phyloP scores from a whole-genome alignment of 2,329 filamentous ascomycete genomes.

The Ophiocordyceps australis region DNA sequence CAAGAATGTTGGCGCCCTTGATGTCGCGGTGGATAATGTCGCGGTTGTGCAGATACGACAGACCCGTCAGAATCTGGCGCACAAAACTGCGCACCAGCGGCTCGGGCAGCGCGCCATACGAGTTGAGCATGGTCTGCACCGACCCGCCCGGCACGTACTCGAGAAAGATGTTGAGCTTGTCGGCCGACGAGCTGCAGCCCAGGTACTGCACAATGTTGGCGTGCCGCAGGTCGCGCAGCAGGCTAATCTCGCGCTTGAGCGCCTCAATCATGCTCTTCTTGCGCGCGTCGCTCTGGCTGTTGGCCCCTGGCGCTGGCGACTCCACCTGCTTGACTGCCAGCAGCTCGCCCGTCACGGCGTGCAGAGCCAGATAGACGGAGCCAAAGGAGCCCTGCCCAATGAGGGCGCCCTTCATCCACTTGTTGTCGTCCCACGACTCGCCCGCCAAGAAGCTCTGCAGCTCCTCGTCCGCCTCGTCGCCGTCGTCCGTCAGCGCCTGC shows the following conservation, averaged over 20 bases:
- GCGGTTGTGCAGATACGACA: slow-evolving; percentile 81
- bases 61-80: slow-evolving; percentile 78
- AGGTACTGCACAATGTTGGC: slow-evolving; percentile 97
- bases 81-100: slow-evolving; percentile 93
- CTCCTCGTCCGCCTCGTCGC: slow-evolving; percentile 80
- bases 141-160: slow-evolving; percentile 97
- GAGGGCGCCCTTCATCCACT: slow-evolving; percentile 98
- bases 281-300: slow-evolving; percentile 67
- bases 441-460: slow-evolving; percentile 78
- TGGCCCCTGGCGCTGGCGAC: slow-evolving; percentile 59
- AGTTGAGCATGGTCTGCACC: slow-evolving; percentile 96
- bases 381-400: slow-evolving; percentile 97
- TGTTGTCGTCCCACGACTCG: slow-evolving; percentile 90
- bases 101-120: slow-evolving; percentile 88
- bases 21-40: slow-evolving; percentile 98
- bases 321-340: slow-evolving; percentile 98
- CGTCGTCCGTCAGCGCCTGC: slow-evolving; percentile 73
- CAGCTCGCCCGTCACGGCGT: slow-evolving; percentile 90
- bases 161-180: slow-evolving; percentile 97
- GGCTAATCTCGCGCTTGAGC: slow-evolving; percentile 86
- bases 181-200: slow-evolving; percentile 78
- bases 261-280: slow-evolving; percentile 99
- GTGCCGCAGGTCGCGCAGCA: slow-evolving; percentile 86
- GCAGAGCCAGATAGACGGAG: slow-evolving; percentile 83
- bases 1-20: slow-evolving; percentile 96